Evolutionary conservation across 2,329 filamentous ascomycete species (phyloP), one percentile per base, ranked within the genome.

Genomic region (Fusarium tricinctum): DNA sequence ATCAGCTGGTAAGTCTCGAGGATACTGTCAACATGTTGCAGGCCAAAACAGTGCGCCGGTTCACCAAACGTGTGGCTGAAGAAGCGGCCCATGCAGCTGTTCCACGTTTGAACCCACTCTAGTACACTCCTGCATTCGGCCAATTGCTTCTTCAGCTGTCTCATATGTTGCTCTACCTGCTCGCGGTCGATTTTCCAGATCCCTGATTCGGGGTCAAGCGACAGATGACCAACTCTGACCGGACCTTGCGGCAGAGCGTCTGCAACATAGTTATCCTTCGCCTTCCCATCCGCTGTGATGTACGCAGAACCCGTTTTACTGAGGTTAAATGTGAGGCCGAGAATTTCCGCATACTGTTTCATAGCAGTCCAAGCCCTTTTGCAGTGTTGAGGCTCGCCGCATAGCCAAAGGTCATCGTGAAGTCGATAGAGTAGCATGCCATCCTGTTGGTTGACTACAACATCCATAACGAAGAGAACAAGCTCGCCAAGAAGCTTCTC

Each of bases 241-340:
- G 32, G 12, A 12, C 52, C 52, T 8, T 39, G 14, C 1, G 52
- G 52, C 12, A 55, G 23, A 23, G 15, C 19, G 6, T 17, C 7
- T 5, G 15, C 44, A 30, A 38, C 15, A 5, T 50, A 15, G 1
- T 1, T 1, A 19, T 55, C 23, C 19, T 15, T 33, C 23, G 38
- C 0, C 2, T 19, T 39, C 0, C 2, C n/a, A 1, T 17, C 3
- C 0, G 13, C n/a, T 3, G 19, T 15, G 23, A 55, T 55, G 6
- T 55, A 55, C 5, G 49, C 51, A 5, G 44, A 50, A 8, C 51
- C 51, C 1, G 51, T 55, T 30, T 55, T 55, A 1, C 15, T 8
- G 6, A 3, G 8, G 15, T 55, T 55, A 23, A 55, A 55, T 0
- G 44, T 30, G 12, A 55, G 52, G 1, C 52, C 52, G 1, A 55